These are phyloP conservation scores for Boechera retrofracta DNA, from an alignment of 345 rosid genomes.

Conservation along the genomic window DNA sequence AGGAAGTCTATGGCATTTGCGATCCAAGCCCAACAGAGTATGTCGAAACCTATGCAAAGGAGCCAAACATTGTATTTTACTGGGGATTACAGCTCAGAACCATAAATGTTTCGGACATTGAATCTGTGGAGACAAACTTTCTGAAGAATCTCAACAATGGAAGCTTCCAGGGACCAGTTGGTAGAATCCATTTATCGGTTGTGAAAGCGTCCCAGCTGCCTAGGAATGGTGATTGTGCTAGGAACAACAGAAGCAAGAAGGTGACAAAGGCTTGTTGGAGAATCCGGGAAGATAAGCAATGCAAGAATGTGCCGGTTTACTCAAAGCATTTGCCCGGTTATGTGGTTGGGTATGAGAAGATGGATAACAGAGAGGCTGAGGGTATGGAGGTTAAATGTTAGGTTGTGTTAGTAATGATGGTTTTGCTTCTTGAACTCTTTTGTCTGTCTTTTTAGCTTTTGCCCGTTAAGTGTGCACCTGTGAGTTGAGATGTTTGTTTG, in stretches of 20 bases:
- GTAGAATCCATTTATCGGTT: constrained; percentile 50
- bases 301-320: constrained; percentile 44
- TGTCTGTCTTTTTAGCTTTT: not conserved
- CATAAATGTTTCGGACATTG: constrained; percentile 40
- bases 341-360: constrained; percentile 48
- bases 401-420: constrained; percentile 17
- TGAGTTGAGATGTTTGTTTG: not conserved
- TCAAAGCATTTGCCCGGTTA: constrained; percentile 53
- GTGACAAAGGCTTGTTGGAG: constrained; percentile 54
- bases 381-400: constrained; percentile 13
- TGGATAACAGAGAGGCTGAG: constrained; percentile 39
- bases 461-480: not conserved
- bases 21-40: constrained; percentile 67
- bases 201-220: constrained; percentile 53
- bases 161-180: constrained; percentile 45
- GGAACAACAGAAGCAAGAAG: constrained; percentile 44
- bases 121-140: constrained; percentile 52
- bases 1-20: constrained; percentile 54
- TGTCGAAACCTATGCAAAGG: constrained; percentile 40
- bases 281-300: constrained; percentile 49
- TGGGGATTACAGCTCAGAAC: constrained; percentile 58
- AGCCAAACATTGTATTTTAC: constrained; percentile 52
- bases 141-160: constrained; percentile 48
- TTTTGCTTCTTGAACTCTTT: not conserved
- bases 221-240: constrained; percentile 37